phyloP scores from a whole-genome alignment of 1,139 yeast species.

The Wickerhamiella infanticola region DNA sequence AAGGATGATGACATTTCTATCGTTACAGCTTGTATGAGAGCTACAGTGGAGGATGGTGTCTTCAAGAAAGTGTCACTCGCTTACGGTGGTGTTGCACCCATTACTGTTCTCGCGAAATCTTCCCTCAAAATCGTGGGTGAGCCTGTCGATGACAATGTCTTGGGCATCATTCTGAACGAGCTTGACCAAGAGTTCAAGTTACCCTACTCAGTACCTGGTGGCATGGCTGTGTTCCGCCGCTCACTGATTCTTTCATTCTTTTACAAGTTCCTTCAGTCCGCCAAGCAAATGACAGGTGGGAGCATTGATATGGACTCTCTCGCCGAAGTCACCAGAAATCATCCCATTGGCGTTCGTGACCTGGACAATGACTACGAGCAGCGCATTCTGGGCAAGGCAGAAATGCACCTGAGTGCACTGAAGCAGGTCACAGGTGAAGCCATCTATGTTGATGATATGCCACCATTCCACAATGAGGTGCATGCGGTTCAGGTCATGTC shows the following conservation, averaged over 20 bases:
- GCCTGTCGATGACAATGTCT: slow-evolving; percentile 12
- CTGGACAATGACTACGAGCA: slow-evolving; percentile 25
- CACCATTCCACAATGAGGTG: slow-evolving; percentile 27
- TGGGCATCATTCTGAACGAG: slow-evolving; percentile 21
- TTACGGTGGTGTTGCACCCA: slow-evolving; percentile 34
- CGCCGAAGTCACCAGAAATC: slow-evolving; percentile 24
- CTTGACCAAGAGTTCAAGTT: slow-evolving; percentile 26
- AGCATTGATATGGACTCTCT: slow-evolving; percentile 22
- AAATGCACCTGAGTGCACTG: slow-evolving; percentile 30
- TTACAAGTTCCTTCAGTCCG: slow-evolving; percentile 27
- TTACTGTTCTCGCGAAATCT: slow-evolving; percentile 27
- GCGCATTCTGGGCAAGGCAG: slow-evolving; percentile 26
- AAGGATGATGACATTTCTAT: slow-evolving; percentile 36
- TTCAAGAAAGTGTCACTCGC: slow-evolving; percentile 23
- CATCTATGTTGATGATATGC: slow-evolving; percentile 30
- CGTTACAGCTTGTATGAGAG: slow-evolving; percentile 27
- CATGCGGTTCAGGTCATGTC: slow-evolving; percentile 31
- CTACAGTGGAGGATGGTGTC: slow-evolving; percentile 15
- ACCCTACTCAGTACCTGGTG: slow-evolving; percentile 32
- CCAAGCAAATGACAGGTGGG: slow-evolving; percentile 11
- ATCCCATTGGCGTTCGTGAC: slow-evolving; percentile 28
- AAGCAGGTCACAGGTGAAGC: slow-evolving; percentile 35
- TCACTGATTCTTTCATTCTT: slow-evolving; percentile 31
- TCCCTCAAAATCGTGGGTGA: slow-evolving; percentile 23
- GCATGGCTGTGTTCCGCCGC: slow-evolving; percentile 31